Conservation (phyloP, 495 filamentous ascomycete species). For the Penicillium atrosanguineum region DNA sequence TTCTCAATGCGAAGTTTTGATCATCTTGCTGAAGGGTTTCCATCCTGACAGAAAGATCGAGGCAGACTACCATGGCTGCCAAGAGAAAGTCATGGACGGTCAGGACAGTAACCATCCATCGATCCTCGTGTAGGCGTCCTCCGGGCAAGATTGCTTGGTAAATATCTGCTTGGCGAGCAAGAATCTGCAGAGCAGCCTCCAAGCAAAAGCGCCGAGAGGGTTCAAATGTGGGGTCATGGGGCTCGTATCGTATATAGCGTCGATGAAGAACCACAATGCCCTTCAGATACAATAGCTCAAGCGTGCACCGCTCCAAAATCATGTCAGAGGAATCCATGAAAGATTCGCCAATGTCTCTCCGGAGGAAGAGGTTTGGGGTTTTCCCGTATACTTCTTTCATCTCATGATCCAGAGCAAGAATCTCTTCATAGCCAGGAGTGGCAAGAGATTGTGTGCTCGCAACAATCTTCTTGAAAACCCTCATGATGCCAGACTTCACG, state of each 20-base stretch:
- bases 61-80: slow-evolving; percentile 49
- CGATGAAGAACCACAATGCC: slow-evolving; percentile 43
- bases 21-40: slow-evolving; percentile 4
- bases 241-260: slow-evolving; percentile 34
- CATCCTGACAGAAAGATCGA: slow-evolving; percentile 36
- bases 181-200: slow-evolving; percentile 39
- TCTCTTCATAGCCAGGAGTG: slow-evolving; percentile 29
- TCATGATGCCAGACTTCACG: slow-evolving; percentile 42
- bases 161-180: slow-evolving; percentile 32
- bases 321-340: slow-evolving; percentile 19
- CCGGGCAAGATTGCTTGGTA: slow-evolving; percentile 36
- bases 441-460: slow-evolving; percentile 25
- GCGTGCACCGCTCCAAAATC: slow-evolving; percentile 18
- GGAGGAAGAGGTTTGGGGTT: slow-evolving; percentile 8
- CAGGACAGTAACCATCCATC: slow-evolving; percentile 48
- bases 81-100: slow-evolving; percentile 48
- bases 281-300: slow-evolving; percentile 30
- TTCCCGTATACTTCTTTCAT: slow-evolving; percentile 22
- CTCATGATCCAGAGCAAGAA: slow-evolving; percentile 32
- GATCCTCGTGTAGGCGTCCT: slow-evolving; percentile 41
- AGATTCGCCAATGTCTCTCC: slow-evolving; percentile 11
- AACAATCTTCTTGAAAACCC: slow-evolving; percentile 36
- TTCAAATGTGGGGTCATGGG: slow-evolving; percentile 21
- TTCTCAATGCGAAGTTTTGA: not conserved
- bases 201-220: slow-evolving; percentile 40